Evolutionary conservation across 495 filamentous ascomycete species (phyloP).

Genomic region (Tuber microsphaerosporum): DNA sequence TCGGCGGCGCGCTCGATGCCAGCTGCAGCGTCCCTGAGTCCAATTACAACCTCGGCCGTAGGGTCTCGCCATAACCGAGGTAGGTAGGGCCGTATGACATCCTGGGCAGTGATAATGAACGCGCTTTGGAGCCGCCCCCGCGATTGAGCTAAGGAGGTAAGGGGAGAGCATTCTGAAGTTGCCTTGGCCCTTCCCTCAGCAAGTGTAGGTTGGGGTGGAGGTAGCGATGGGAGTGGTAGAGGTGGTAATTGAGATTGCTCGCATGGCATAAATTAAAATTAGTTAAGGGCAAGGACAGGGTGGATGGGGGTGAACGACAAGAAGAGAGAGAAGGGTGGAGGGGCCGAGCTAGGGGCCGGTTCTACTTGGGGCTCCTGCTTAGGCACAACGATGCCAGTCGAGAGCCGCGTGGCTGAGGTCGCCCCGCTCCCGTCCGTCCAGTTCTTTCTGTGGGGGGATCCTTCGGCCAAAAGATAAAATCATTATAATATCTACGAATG

Average conservation of each 20-base stretch:
- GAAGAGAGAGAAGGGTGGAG: background rate
- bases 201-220: constrained; percentile 5
- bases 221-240: background rate
- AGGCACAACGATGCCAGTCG: constrained; percentile 24
- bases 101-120: constrained; percentile 6
- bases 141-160: constrained; percentile 29
- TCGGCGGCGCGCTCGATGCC: too few species aligned
- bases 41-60: too few species aligned
- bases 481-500: background rate
- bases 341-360: constrained; percentile 1
- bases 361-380: constrained; percentile 8
- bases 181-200: background rate
- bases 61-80: constrained; percentile 10
- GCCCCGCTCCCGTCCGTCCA: background rate
- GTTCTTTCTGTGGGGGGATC: background rate
- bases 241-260: background rate
- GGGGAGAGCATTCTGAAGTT: constrained; percentile 26
- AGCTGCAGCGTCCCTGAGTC: too few species aligned
- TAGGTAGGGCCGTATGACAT: background rate
- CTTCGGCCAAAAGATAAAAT: background rate
- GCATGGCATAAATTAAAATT: background rate
- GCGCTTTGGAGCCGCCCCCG: constrained; percentile 16
- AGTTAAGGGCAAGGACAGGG: background rate
- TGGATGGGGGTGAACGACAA: background rate
- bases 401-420: constrained; percentile 19